These are phyloP conservation scores for Phytophthora citrophthora DNA, from an alignment of 352 stramenopile species.

Conservation along the genomic window DNA sequence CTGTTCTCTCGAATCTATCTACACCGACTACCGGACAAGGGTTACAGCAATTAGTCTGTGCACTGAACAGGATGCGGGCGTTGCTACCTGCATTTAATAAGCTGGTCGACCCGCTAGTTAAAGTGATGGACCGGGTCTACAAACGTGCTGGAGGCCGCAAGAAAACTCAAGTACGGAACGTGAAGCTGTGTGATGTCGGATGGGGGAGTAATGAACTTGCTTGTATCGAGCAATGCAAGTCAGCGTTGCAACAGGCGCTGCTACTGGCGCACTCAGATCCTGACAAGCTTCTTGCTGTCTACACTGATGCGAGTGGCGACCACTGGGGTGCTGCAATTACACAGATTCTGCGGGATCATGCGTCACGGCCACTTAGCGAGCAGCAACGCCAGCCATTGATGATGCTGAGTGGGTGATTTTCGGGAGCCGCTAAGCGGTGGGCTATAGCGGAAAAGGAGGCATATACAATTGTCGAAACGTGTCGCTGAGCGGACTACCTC, in stretches of 20 bases:
- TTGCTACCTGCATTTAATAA: slow-evolving; percentile 2
- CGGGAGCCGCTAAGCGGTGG: no score
- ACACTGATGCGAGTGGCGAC: slow-evolving; percentile 6
- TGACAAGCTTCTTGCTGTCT: background rate
- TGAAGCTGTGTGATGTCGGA: background rate
- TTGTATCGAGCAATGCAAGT: background rate
- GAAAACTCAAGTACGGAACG: background rate
- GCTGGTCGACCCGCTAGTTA: background rate
- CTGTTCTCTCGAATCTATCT: background rate
- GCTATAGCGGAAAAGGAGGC: no score
- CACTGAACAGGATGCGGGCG: slow-evolving; percentile 2
- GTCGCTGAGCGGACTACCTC: no score
- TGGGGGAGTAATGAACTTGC: background rate
- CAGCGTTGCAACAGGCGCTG: background rate
- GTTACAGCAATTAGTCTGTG: slow-evolving; percentile 16
- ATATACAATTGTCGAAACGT: no score
- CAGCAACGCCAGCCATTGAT: background rate
- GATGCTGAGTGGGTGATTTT: no score
- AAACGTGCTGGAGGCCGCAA: background rate
- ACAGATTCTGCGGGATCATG: background rate
- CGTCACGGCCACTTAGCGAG: background rate
- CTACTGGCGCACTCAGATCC: background rate
- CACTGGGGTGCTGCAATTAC: slow-evolving; percentile 7
- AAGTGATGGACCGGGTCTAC: slow-evolving; percentile 8
- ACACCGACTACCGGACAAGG: slow-evolving; percentile 4